phyloP scores from a whole-genome alignment of 2,329 filamentous ascomycete genomes.

The Aspergillus sclerotialis region DNA sequence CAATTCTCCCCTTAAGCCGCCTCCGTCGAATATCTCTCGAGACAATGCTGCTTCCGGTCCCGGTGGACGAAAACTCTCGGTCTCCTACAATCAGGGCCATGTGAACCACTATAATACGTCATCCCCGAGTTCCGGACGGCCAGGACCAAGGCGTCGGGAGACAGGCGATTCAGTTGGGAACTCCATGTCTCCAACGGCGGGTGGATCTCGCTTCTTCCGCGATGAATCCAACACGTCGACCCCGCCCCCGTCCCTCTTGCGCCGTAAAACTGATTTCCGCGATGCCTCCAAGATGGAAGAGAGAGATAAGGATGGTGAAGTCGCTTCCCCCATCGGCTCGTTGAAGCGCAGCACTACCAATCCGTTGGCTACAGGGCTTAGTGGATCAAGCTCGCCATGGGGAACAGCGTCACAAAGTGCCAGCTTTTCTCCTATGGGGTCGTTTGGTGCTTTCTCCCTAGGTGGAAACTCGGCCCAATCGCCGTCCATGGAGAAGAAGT shows the following conservation, averaged over 20 bases:
- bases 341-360: conserved; percentile 52
- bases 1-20: conserved; percentile 87
- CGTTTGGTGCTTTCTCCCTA: conserved; percentile 86
- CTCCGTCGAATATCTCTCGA: conserved; percentile 61
- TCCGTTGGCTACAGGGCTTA: conserved; percentile 45
- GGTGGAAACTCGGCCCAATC: conserved; percentile 45
- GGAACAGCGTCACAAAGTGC: conserved; percentile 53
- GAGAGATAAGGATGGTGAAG: conserved; percentile 43
- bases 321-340: conserved; percentile 44
- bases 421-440: conserved; percentile 66
- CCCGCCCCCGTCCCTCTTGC: conserved; percentile 53
- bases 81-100: conserved; percentile 60
- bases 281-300: conserved; percentile 45
- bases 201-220: conserved; percentile 40
- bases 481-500: conserved; percentile 62
- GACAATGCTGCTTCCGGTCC: conserved; percentile 36
- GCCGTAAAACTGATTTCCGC: conserved; percentile 56
- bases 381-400: conserved; percentile 50
- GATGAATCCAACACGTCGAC: conserved; percentile 50
- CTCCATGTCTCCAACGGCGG: conserved; percentile 41
- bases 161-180: conserved; percentile 63
- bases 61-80: conserved; percentile 67
- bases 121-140: conserved; percentile 67
- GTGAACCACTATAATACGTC: conserved; percentile 60
- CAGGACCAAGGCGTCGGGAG: conserved; percentile 73